Base-by-base conservation (phyloP, 2,329 filamentous ascomycete genomes). In the Aspergillus quadricinctus region DNA sequence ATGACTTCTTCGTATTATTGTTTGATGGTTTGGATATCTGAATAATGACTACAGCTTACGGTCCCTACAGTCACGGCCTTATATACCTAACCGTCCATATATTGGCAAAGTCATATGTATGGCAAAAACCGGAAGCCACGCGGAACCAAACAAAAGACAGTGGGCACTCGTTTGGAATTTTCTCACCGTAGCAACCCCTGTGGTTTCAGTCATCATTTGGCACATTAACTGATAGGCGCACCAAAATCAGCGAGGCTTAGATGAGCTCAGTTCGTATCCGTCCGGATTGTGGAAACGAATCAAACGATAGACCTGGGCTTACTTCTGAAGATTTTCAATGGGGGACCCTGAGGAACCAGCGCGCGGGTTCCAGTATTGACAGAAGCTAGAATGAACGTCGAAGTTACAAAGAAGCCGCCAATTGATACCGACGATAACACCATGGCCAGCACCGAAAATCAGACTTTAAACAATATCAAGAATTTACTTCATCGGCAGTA, bases 71-170 rank as follows among this genome's bases (percentile, higher is more conserved):
- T n/a, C 29, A 31, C 7, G 41, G 23, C 31, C 53, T 55, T 55
- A 53, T 55, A 57, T 59, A 57, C 43, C 21, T 19, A 35, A 17
- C 28, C 21, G 45, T 45, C 49, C 35, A 31, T 17, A 27, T 40
- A 49, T 48, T 48, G 29, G 23, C 27, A 46, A 46, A 54, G 25
- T 28, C 49, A n/a, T 21, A 31, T 27, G 40, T 40, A 58, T 50
- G 61, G 63, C 58, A 64, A 58, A 64, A 60, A 49, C 56, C 63
- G 61, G 63, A 54, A 57, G 35, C 48, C 31, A 53, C 29, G 45
- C 48, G 55, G 55, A 52, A 49, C 55, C 49, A 46, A 45, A 51
- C 49, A 49, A 40, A 54, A 17, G n/a, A 52, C 29, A 48, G 17
- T 19, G 21, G 55, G 52, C 52, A 46, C 10, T 23, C 52, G 56